Evolutionary conservation across 148 eudicot species (phyloP), one percentile per base, ranked within the genome.

Genomic region (Fagopyrum homotropicum): DNA sequence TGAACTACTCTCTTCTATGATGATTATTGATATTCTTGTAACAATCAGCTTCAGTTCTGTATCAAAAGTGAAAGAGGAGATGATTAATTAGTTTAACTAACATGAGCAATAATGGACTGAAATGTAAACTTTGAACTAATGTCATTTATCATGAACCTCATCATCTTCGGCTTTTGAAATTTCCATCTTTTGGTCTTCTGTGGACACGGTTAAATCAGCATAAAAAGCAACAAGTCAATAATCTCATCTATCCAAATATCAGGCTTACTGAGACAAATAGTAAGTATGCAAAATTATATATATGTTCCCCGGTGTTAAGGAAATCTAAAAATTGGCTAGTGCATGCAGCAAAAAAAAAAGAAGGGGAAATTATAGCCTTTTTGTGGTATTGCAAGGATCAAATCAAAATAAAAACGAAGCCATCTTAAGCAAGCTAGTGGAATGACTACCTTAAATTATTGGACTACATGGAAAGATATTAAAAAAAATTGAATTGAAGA

Each of bases 151-250:
- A 7, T 14, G 64, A 19, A 19, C 60, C 26, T 15, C n/a, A 7
- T 59, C 64, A 19, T 19, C 69, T 63, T 63, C 69, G 35, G 11
- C 69, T 30, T 63, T 63, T 30, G 69, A 63, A 63, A 29, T 63
- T 10, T 63, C 69, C 69, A 63, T 63, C 69, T 63, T 63, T 63
- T 63, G 69, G 44, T 63, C 69, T 63, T 63, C 69, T 63, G 69
- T 12, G 66, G 66, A 35, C 3, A 19, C 66, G 6, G 2, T 6
- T 59, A 4, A 8, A 63, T 30, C 69, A 63, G 9, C 45, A 63
- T 2, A 59, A 30, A 30, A 63, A 11, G 69, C 69, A 59, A n/a
- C 9, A 57, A 57, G 30, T 57, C 35, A 57, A 57, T 7, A 57
- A 19, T 30, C 64, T 19, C 3, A 57, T 57, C 30, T 57, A 57